These are phyloP conservation scores for Saccharomycopsis oosterbeekiorum DNA, from an alignment of 805 yeast genomes.

Conservation along the genomic window DNA sequence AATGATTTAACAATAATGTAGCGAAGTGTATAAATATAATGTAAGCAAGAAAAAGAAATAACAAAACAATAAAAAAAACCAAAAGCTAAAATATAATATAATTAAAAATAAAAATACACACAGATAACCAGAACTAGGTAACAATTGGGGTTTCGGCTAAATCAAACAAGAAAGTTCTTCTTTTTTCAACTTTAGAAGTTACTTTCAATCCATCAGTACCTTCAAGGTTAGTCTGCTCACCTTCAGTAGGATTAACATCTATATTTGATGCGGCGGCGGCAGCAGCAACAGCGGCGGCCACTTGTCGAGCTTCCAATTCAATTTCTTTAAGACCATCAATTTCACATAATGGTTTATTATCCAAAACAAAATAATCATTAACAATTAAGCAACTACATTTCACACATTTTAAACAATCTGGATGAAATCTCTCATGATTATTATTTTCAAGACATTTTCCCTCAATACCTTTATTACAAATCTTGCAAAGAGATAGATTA, in stretches of 20 bases:
- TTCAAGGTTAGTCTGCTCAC: background rate
- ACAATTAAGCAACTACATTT: constrained; percentile 44
- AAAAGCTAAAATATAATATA: background rate
- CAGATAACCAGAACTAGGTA: background rate
- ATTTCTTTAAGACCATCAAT: constrained; percentile 17
- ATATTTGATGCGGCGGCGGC: constrained; percentile 1
- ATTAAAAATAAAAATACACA: background rate
- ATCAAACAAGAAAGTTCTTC: constrained; percentile 17
- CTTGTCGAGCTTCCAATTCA: constrained; percentile 13
- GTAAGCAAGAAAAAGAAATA: background rate
- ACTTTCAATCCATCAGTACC: constrained; percentile 5
- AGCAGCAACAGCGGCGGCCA: no score
- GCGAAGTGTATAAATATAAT: background rate
- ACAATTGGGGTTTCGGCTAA: constrained; percentile 8
- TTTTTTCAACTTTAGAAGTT: constrained; percentile 13
- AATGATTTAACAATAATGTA: no score
- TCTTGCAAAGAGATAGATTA: constrained; percentile 65
- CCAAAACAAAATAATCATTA: constrained; percentile 46
- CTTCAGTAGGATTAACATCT: background rate
- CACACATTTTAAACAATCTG: constrained; percentile 58
- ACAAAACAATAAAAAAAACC: background rate
- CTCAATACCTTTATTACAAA: constrained; percentile 71
- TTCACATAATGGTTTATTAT: constrained; percentile 45
- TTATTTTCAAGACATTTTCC: constrained; percentile 85
- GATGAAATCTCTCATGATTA: constrained; percentile 62